Evolutionary conservation across 2,329 filamentous ascomycete species (phyloP).

Genomic region (Venturia effusa): DNA sequence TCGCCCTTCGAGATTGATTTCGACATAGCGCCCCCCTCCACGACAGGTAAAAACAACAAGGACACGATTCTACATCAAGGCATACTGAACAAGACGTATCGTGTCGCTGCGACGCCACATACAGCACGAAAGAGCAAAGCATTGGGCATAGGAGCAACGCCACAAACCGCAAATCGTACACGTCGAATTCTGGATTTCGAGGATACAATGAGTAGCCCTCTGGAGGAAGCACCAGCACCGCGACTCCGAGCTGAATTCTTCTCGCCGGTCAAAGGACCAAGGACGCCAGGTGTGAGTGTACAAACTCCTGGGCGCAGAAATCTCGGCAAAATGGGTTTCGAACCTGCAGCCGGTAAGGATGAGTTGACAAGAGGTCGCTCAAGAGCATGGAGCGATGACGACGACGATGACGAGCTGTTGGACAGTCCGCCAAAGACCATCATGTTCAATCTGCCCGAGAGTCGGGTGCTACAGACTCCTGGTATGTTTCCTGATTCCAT

Average conservation of each 20-base stretch:
- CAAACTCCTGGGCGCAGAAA: conserved; percentile 52
- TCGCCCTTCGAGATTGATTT: conserved; percentile 39
- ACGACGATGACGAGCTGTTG: conserved; percentile 39
- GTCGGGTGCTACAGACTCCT: conserved; percentile 68
- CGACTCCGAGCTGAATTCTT: conserved; percentile 80
- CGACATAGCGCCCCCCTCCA: conserved; percentile 23
- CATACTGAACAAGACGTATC: conserved; percentile 91
- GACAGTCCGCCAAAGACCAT: conserved; percentile 92
- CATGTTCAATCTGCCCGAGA: conserved; percentile 70
- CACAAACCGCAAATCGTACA: conserved; percentile 24
- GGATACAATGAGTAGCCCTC: conserved; percentile 41
- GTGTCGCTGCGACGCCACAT: conserved; percentile 83
- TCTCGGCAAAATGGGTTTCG: conserved; percentile 18
- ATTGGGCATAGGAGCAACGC: conserved; percentile 19
- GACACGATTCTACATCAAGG: conserved; percentile 74
- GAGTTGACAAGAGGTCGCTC: neutral
- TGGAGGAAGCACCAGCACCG: conserved; percentile 58
- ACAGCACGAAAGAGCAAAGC: conserved; percentile 34
- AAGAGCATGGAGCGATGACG: conserved; percentile 53
- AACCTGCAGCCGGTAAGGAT: neutral
- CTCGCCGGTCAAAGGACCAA: conserved; percentile 55
- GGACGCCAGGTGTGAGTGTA: conserved; percentile 77
- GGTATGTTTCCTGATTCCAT: conserved; percentile 38
- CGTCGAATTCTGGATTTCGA: conserved; percentile 19
- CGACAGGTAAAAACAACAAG: conserved; percentile 34